Evolutionary conservation across 2,329 filamentous ascomycete species (phyloP), one percentile per base, ranked within the genome.

Genomic region (Colletotrichum trifolii): DNA sequence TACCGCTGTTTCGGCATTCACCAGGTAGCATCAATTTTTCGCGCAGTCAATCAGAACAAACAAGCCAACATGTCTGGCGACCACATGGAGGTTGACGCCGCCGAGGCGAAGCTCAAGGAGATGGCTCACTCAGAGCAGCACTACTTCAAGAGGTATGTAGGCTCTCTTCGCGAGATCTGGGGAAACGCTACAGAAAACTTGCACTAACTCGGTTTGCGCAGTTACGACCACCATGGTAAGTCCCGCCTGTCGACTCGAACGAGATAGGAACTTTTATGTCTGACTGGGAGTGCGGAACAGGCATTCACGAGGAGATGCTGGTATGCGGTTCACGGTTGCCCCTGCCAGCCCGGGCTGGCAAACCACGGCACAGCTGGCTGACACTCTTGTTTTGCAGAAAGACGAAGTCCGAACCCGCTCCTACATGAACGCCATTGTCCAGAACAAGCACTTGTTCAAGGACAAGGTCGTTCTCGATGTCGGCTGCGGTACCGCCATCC

Each of bases 221-320:
- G 94, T 81, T 98, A 98, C 80, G 97, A 98, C 79, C 96, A 98
- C 82, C 95, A 98, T 87, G 95, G 94, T 94, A 89, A 69, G 73
- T 60, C 39, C 39, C n/a, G 35, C 56, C 45, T 46, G 17, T 52
- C 62, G 58, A 56, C 35, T 33, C 38, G 46, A 52, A 45, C 58
- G 45, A 61, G 11, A 12, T 38, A 10, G 39, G 56, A 71, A 71
- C 42, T 15, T 36, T 43, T 42, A 17, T 62, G 35, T 62, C 62
- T 65, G 40, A 65, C 58, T 35, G 36, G 58, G 40, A 56, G 40
- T 56, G 43, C 47, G 58, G 47, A 62, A 55, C 74, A 95, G 93
- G 93, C 78, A 97, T 97, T 77, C 94, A 97, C 79, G 94, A 97
- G 85, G 94, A 97, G 83, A 97, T 97, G 94, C 85, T 97, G 89